phyloP scores from a whole-genome alignment of 2,329 filamentous ascomycete genomes.

The Colletotrichum euphorbiae region DNA sequence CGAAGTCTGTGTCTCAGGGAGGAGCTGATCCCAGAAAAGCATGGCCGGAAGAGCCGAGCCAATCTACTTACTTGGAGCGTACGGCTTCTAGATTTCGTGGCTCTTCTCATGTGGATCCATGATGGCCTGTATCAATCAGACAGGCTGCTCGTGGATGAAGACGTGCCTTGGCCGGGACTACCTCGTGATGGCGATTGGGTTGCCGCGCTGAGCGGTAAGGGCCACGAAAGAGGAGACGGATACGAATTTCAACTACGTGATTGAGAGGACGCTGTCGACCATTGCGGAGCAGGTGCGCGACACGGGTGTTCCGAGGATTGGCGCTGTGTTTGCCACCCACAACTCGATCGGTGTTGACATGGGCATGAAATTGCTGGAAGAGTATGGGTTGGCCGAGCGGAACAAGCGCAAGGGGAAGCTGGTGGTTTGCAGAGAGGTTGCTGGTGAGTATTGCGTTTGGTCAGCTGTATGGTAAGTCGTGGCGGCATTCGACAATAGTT shows the following conservation, averaged over 20 bases:
- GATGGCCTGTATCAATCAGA: too few species aligned
- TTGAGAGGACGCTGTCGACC: neutral
- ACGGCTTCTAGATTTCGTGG: too few species aligned
- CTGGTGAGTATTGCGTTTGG: neutral
- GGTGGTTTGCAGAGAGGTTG: neutral
- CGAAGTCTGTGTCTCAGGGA: too few species aligned
- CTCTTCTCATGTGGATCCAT: too few species aligned
- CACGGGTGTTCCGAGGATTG: slow-evolving; percentile 30
- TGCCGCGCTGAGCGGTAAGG: too few species aligned
- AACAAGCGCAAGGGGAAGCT: neutral
- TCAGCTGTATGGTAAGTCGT: neutral
- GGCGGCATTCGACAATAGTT: neutral
- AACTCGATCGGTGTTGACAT: neutral
- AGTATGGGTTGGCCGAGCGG: neutral
- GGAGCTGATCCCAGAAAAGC: too few species aligned
- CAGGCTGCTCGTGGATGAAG: too few species aligned
- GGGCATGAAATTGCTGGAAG: neutral
- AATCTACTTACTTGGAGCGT: too few species aligned
- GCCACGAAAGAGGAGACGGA: slow-evolving; percentile 23
- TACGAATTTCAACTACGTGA: slow-evolving; percentile 5
- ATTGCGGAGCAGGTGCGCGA: neutral
- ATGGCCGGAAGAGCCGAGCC: too few species aligned
- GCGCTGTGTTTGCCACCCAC: slow-evolving; percentile 23
- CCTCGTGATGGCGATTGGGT: too few species aligned
- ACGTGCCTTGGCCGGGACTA: too few species aligned